Conservation (phyloP, 164 flowering plant species). For the Macadamia integrifolia region DNA sequence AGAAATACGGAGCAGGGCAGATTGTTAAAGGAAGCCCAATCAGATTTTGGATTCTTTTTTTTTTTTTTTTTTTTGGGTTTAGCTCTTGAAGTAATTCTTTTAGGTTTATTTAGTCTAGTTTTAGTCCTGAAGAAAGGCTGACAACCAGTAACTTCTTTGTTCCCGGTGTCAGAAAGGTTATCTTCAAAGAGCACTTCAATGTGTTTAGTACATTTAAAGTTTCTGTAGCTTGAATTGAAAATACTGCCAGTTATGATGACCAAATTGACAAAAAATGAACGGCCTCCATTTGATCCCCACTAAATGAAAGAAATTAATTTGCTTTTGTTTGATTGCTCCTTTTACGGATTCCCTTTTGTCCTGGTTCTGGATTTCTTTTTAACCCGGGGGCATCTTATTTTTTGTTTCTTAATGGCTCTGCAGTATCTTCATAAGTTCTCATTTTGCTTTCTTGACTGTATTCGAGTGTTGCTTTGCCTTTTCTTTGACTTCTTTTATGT, state of each 20-base stretch:
- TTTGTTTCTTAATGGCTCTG: neutral
- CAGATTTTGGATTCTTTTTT: neutral
- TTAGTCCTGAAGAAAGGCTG: neutral
- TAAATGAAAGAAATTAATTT: neutral
- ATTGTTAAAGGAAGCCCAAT: neutral
- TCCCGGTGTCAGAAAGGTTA: neutral
- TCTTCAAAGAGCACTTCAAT: neutral
- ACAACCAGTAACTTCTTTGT: neutral
- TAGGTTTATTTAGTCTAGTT: neutral
- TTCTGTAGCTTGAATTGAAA: neutral
- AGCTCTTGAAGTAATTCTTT: neutral
- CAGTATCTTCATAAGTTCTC: slow-evolving; percentile 1
- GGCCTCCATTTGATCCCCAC: slow-evolving; percentile 1
- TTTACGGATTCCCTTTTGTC: slow-evolving; percentile 2
- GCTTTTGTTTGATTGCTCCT: neutral
- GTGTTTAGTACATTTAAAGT: neutral
- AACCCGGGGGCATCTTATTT: neutral
- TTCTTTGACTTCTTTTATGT: slow-evolving; percentile 13
- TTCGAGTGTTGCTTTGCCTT: slow-evolving; percentile 10
- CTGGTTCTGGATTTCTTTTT: neutral
- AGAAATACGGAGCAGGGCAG: neutral
- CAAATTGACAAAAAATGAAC: neutral
- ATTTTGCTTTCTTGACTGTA: slow-evolving; percentile 10
- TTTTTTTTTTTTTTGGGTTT: neutral
- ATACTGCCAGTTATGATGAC: neutral